These are phyloP conservation scores for Babesia microti DNA, from an alignment of 169 alveolate species.

Conservation along the genomic window DNA sequence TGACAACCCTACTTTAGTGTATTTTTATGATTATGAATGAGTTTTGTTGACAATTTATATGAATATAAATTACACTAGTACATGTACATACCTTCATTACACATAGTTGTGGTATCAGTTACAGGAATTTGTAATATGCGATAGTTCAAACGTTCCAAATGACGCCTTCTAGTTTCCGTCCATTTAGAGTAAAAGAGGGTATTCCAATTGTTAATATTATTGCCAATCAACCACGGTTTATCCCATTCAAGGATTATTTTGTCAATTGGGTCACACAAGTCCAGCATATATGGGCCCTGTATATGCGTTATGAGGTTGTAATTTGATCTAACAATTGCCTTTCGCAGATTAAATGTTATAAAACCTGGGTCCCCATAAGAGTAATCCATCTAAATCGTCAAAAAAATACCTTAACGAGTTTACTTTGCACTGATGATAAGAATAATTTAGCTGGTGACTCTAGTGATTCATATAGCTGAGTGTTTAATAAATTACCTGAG, in stretches of 20 bases:
- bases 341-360: too few relatives aligned
- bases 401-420: neutral
- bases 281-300: slow-evolving; percentile 39
- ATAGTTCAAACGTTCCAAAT: slow-evolving; percentile 11
- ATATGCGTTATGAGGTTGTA: slow-evolving; percentile 16
- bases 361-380: slow-evolving; percentile 9
- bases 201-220: slow-evolving; percentile 8
- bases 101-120: slow-evolving; percentile 1
- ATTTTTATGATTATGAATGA: too few relatives aligned
- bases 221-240: neutral
- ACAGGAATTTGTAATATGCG: slow-evolving; percentile 11
- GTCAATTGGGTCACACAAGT: slow-evolving; percentile 23
- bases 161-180: slow-evolving; percentile 10
- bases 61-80: neutral
- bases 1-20: too few relatives aligned
- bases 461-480: too few relatives aligned
- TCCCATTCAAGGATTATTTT: slow-evolving; percentile 7
- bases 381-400: slow-evolving; percentile 1
- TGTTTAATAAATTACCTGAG: neutral
- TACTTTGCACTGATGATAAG: slow-evolving; percentile 1
- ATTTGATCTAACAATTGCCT: neutral
- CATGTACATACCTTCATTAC: neutral
- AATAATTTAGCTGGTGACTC: too few relatives aligned
- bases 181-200: slow-evolving; percentile 8
- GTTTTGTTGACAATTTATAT: too few relatives aligned